These are phyloP conservation scores for Tuctoria greenei DNA, from an alignment of 176 grass and related monocot species.

Conservation along the genomic window DNA sequence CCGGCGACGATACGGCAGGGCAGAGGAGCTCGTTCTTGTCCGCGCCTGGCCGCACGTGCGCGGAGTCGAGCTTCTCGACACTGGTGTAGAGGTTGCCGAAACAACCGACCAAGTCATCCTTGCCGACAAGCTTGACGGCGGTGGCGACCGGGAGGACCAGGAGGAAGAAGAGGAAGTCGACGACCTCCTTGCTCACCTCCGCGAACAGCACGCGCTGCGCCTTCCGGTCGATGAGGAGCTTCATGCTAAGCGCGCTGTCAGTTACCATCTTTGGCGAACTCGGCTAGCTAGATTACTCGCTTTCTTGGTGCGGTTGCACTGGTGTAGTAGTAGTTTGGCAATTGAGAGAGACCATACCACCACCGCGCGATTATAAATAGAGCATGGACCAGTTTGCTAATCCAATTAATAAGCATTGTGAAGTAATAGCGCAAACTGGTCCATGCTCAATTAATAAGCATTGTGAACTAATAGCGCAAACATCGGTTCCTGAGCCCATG, in stretches of 20 bases:
- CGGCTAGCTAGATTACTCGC: too few species aligned
- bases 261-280: neutral
- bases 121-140: neutral
- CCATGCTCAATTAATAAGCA: too few species aligned
- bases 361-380: too few species aligned
- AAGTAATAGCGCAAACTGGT: too few species aligned
- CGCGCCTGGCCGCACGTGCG: neutral
- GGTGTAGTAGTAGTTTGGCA: too few species aligned
- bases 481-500: too few species aligned
- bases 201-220: conserved; percentile 12
- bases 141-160: neutral
- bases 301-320: too few species aligned
- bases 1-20: neutral
- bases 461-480: too few species aligned
- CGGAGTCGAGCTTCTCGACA: conserved; percentile 16
- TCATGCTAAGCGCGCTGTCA: neutral
- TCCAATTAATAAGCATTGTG: too few species aligned
- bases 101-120: neutral
- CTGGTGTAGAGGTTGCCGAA: conserved; percentile 14
- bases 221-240: neutral
- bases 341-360: too few species aligned
- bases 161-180: conserved; percentile 33
- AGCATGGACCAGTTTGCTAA: too few species aligned
- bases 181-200: conserved; percentile 18
- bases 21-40: conserved; percentile 19